Conservation (phyloP, 768 basidiomycete species). For the Trametes meyenii region DNA sequence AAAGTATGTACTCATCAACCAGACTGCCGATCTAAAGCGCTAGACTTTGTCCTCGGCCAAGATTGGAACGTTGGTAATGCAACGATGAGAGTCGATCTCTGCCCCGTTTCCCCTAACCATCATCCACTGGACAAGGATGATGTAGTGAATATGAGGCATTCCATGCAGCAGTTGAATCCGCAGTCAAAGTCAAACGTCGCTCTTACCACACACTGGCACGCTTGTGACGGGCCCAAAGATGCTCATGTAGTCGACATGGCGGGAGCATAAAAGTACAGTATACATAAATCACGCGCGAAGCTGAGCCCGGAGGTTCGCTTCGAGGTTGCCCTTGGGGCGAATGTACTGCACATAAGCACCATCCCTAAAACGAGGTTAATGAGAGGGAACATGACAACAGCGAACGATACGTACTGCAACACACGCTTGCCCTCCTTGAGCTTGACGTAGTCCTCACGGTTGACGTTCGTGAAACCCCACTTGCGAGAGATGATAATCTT, state of each 20-base stretch:
- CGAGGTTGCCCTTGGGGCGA: constrained; percentile 82
- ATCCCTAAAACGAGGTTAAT: constrained; percentile 55
- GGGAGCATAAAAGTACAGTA: constrained; percentile 33
- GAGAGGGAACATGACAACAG: constrained; percentile 5
- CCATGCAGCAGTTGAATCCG: neutral
- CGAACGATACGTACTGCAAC: constrained; percentile 63
- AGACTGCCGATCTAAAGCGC: neutral
- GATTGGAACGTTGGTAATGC: neutral
- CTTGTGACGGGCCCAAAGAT: constrained; percentile 24
- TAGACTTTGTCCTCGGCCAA: neutral
- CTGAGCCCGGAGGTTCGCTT: constrained; percentile 83
- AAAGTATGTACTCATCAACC: constrained; percentile 12
- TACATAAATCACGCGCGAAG: constrained; percentile 60
- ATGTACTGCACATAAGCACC: constrained; percentile 96
- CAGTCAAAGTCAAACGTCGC: neutral
- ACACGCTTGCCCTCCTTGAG: constrained; percentile 91
- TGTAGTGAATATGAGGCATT: constrained; percentile 76
- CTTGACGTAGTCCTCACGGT: constrained; percentile 84
- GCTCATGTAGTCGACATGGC: constrained; percentile 17
- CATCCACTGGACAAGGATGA: constrained; percentile 56
- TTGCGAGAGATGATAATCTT: constrained; percentile 97
- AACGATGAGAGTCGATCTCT: constrained; percentile 48
- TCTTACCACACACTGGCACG: constrained; percentile 8
- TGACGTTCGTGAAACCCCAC: constrained; percentile 98
- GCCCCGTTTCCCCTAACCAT: constrained; percentile 86